Base-by-base conservation (phyloP, 164 flowering plant genomes). In the Dillenia suffruticosa region DNA sequence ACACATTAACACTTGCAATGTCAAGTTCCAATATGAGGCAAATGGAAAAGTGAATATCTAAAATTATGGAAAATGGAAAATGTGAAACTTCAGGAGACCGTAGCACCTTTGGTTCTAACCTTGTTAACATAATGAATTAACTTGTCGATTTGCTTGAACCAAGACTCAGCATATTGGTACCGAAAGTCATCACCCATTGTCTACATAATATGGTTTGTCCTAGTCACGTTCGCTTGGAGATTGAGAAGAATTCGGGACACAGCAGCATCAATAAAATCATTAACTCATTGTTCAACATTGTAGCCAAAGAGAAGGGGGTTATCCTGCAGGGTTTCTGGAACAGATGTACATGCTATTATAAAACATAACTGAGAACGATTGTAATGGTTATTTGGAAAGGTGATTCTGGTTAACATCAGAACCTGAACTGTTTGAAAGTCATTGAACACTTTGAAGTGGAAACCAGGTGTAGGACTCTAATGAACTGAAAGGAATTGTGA, bases 181-280 rank as follows among this genome's bases (percentile, higher is more conserved):
- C 78, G 79, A 65, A 92, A 92, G 73, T 92, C 98, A 60, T 85
- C 89, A 46, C 98, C 96, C 98, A 90, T 92, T 58, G 97, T 92
- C 96, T 93, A 90, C 97, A 92, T 88, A 51, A 92, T 74, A 77
- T 92, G 97, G 66, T 88, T 90, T 46, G 90, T 78, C 50, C 85
- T 75, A 10, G 96, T 90, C 59, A 90, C 76, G 64, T 88, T 92
- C 68, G 93, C 87, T 95, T 92, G 73, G 44, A 45, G 44, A 60
- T 16, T 13, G 57, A 45, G 54, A 54, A 47, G 56, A n/a, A 92
- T 96, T 74, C 88, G 96, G 49, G 65, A 51, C 40, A 80, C 15
- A 14, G 98, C 84, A 76, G 90, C 90, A 68, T 47, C 59, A 22
- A 92, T 58, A 59, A 92, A 92, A 67, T 86, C 95, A 69, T 70